Base-by-base conservation (phyloP, 1,139 yeast species). In the Candida neerlandica region DNA sequence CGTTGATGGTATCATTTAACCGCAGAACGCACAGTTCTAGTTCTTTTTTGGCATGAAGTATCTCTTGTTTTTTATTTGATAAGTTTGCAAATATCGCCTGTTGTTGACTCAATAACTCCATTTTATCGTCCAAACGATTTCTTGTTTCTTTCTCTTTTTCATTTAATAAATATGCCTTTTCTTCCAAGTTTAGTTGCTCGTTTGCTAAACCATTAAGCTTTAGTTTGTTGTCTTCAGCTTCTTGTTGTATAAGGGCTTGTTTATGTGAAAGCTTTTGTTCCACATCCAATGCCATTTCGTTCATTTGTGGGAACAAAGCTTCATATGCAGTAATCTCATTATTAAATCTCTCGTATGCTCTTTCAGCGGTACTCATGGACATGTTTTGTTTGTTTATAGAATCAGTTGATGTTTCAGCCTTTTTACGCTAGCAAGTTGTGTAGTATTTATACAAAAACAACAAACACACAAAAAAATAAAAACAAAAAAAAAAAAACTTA, bases 61-160 rank as follows among this genome's bases (percentile, higher is more conserved):
- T 58, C 15, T 56, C 55, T 6, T 56, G 51, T 38, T 69, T 66
- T 45, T 68, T 69, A 7, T 51, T 41, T 6, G 55, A 48, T 43
- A 72, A 60, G 14, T 66, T 68, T 34, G 66, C 66, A 3, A 71
- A 70, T 49, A 65, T 66, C 16, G 57, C 53, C 46, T 60, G 66
- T 46, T 66, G 66, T 54, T 60, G 57, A 43, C 63, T 64, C 18
- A 65, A 51, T 5, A 45, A 33, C 11, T 27, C 18, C 40, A 49
- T 14, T 19, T 45, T 38, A 2, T 32, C 41, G 3, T 42, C 29
- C 26, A 46, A 37, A 34, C 44, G 27, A 15, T 39, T 21, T 30
- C 30, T 42, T 2, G 42, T 27, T 1, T 33, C n/a, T 3, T 16
- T n/a, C 14, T 44, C 46, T 23, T 46, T 46, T 15, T 30, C 29